A percentile compares a stretch with the other conserved stretches of the same genome.
phyloP scores from a whole-genome alignment of 2,329 filamentous ascomycete species.

The Tolypocladium capitatum region DNA sequence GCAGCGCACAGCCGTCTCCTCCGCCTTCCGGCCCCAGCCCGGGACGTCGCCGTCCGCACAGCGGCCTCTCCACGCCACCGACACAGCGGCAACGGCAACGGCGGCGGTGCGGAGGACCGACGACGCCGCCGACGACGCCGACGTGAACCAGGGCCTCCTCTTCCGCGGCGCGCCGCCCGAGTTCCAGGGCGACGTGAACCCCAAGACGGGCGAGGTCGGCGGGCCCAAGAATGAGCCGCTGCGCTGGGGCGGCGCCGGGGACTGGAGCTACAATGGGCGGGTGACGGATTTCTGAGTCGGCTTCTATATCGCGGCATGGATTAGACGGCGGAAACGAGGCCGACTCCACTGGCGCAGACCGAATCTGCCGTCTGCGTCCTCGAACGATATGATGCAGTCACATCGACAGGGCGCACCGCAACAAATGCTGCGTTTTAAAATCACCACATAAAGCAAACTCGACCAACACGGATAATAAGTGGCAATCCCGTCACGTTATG shows the following conservation, averaged over 20 bases:
- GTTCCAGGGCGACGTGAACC: constrained; percentile 86
- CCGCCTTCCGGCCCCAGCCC: constrained; percentile 23
- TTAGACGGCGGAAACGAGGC: background rate
- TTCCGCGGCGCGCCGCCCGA: constrained; percentile 71
- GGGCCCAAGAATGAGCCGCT: constrained; percentile 96
- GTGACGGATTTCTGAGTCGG: constrained; percentile 71
- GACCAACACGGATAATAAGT: background rate
- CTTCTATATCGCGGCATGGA: background rate
- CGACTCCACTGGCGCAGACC: background rate
- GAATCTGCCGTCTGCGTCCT: background rate
- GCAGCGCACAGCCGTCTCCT: constrained; percentile 46
- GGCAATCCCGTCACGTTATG: background rate
- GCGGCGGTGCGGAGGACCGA: background rate
- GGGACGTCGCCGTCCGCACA: constrained; percentile 14
- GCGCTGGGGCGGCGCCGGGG: constrained; percentile 63
- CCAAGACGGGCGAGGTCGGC: constrained; percentile 87
- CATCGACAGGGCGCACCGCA: background rate
- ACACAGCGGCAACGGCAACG: background rate
- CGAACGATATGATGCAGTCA: too few relatives aligned
- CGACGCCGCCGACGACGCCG: constrained; percentile 26
- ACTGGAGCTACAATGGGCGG: constrained; percentile 90
- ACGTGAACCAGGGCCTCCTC: constrained; percentile 39
- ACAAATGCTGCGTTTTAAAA: background rate
- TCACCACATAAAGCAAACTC: background rate
- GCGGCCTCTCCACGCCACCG: constrained; percentile 8